These are phyloP conservation scores for Elsinoe australis DNA, from an alignment of 2,329 filamentous ascomycete genomes.

Conservation along the genomic window DNA sequence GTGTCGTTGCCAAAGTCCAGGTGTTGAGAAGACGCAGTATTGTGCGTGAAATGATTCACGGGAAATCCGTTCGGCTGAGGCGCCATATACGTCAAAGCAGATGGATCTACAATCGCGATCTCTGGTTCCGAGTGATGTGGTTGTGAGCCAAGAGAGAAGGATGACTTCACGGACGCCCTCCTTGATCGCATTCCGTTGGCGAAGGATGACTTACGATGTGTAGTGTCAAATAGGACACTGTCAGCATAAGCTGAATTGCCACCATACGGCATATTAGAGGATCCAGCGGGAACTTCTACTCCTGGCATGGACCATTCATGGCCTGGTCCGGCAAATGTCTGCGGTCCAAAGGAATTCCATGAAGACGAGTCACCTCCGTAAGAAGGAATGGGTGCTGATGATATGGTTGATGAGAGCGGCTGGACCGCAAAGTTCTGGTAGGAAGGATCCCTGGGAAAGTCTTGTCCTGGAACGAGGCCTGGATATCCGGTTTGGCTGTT, in stretches of 20 bases:
- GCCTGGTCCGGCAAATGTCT: neutral
- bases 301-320: conserved; percentile 4
- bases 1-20: no score
- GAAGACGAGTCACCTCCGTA: neutral
- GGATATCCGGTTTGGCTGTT: conserved; percentile 20
- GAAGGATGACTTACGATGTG: conserved; percentile 4
- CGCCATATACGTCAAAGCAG: neutral
- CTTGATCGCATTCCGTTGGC: neutral
- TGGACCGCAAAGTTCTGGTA: neutral
- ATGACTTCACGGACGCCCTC: neutral
- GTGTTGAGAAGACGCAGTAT: no score
- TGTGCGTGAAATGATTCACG: no score
- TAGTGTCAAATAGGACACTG: conserved; percentile 14
- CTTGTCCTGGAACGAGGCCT: no score
- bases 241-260: conserved; percentile 6
- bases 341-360: neutral
- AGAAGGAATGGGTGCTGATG: neutral
- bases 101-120: neutral
- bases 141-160: neutral
- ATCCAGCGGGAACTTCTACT: neutral
- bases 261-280: neutral
- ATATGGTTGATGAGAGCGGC: neutral
- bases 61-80: neutral
- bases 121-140: neutral
- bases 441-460: conserved; percentile 26